phyloP scores from a whole-genome alignment of 257 asterid genomes.

The Verbascum thapsus region DNA sequence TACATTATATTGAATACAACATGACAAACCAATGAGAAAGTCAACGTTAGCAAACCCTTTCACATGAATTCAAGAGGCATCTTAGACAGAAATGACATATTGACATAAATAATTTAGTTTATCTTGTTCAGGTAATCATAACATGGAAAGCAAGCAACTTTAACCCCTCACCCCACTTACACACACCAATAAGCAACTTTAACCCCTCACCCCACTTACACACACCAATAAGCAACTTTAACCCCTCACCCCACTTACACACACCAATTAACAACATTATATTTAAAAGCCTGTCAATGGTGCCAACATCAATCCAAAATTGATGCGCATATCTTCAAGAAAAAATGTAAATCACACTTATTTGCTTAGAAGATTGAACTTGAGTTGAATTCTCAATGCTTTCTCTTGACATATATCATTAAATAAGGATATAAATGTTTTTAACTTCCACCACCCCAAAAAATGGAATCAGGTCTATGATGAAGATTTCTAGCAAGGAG shows the following conservation, averaged over 20 bases:
- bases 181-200: conserved; percentile 2
- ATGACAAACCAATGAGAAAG: conserved; percentile 24
- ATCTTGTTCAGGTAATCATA: conserved; percentile 5
- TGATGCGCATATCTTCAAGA: conserved; percentile 20
- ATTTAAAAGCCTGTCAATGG: neutral
- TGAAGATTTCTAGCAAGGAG: too few species aligned
- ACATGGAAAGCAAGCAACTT: conserved; percentile 19
- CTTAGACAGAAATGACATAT: neutral
- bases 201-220: neutral
- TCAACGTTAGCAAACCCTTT: conserved; percentile 13
- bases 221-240: conserved; percentile 2
- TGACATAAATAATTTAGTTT: neutral
- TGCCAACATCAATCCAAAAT: neutral
- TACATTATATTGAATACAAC: conserved; percentile 20
- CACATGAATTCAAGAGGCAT: conserved; percentile 6
- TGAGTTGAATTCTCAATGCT: conserved; percentile 11
- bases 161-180: neutral
- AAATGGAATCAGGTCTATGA: neutral
- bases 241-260: neutral
- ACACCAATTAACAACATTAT: conserved; percentile 1
- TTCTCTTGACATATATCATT: too few species aligned
- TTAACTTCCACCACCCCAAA: conserved; percentile 6
- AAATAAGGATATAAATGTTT: too few species aligned
- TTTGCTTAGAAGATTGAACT: neutral
- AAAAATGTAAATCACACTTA: neutral